A percentile compares a stretch with the other conserved stretches of the same genome.
phyloP scores from a whole-genome alignment of 495 filamentous ascomycete species.

The Schizothecium vesticola region DNA sequence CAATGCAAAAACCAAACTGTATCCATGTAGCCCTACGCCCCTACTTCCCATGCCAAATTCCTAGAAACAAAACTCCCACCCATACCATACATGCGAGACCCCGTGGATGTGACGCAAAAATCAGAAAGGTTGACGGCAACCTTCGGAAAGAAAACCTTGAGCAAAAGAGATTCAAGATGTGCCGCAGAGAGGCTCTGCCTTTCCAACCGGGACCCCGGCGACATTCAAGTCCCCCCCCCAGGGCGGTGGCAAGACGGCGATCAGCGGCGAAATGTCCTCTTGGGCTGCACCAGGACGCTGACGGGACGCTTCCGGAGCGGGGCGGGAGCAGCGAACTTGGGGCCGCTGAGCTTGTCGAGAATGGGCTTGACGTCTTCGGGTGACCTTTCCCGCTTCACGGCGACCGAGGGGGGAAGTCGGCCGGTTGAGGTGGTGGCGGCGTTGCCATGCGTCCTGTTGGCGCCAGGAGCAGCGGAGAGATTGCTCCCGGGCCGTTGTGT shows the following conservation, averaged over 20 bases:
- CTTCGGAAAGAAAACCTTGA: not conserved
- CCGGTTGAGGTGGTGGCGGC: not conserved
- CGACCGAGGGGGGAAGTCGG: not conserved
- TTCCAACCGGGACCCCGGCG: not conserved
- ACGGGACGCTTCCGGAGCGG: not conserved
- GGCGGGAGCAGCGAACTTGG: not conserved
- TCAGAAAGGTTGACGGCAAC: not conserved
- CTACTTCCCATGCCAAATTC: not conserved
- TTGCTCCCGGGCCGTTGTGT: not conserved
- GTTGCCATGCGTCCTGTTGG: not conserved
- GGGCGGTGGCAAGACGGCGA: too few relatives aligned
- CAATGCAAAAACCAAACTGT: not conserved
- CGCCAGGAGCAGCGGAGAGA: not conserved
- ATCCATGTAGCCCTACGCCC: not conserved
- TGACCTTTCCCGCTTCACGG: not conserved
- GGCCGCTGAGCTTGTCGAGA: not conserved
- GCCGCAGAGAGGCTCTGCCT: not conserved
- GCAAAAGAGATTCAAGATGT: not conserved
- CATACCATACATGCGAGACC: not conserved
- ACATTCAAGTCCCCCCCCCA: not conserved
- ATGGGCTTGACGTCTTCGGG: not conserved
- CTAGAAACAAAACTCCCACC: not conserved
- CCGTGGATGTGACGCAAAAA: not conserved
- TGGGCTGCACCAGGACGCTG: not conserved
- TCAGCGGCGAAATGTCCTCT: not conserved